These are phyloP conservation scores for Jimgerdemannia lactiflua DNA, from an alignment of 192 early-diverging fungal genomes.

Conservation along the genomic window DNA sequence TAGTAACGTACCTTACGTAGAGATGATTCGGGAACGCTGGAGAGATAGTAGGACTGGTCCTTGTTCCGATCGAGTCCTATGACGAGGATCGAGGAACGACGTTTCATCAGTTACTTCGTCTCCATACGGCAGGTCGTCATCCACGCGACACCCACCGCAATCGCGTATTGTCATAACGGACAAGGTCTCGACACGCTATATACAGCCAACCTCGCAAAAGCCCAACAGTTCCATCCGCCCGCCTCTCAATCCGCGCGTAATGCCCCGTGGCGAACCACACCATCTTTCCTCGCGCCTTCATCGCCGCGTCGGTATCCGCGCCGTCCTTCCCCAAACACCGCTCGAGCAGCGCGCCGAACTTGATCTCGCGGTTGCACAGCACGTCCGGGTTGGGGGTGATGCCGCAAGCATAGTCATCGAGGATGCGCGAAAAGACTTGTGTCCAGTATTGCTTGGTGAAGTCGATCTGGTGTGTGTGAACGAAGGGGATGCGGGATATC, in stretches of 20 bases:
- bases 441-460: constrained; percentile 93
- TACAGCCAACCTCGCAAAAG: constrained; percentile 34
- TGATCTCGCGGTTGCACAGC: constrained; percentile 86
- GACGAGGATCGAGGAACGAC: neutral
- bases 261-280: constrained; percentile 31
- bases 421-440: constrained; percentile 78
- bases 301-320: constrained; percentile 13
- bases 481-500: neutral
- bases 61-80: constrained; percentile 63
- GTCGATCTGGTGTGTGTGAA: constrained; percentile 44
- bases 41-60: constrained; percentile 95
- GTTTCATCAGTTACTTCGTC: neutral
- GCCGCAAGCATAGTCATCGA: constrained; percentile 67
- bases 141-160: neutral
- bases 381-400: constrained; percentile 94
- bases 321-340: constrained; percentile 33
- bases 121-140: too few relatives aligned
- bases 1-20: constrained; percentile 27
- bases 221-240: constrained; percentile 9
- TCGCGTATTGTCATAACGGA: neutral
- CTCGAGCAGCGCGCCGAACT: constrained; percentile 88
- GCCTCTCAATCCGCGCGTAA: constrained; percentile 45
- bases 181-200: neutral
- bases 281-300: neutral
- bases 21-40: constrained; percentile 49